Percentiles rank a stretch among this genome's conserved stretches.
Evolutionary conservation across 305 asterid species (phyloP).

Genomic region (Fraxinus floribunda): DNA sequence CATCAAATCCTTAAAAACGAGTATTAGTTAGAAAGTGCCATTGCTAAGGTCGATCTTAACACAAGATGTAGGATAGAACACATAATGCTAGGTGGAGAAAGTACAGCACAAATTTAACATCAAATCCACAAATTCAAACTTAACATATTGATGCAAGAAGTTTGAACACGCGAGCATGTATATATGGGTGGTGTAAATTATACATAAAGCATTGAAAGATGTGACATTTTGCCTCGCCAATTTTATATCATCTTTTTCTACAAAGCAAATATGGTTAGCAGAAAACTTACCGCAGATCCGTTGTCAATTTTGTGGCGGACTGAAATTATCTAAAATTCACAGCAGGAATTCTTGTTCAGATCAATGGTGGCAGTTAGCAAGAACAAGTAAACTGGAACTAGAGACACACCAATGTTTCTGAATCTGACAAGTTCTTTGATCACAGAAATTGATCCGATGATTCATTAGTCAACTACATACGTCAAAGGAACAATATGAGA

Average conservation of each 20-base stretch:
- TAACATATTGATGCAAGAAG: neutral
- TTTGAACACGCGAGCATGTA: neutral
- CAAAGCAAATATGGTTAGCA: neutral
- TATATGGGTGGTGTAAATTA: neutral
- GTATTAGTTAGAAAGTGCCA: neutral
- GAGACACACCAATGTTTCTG: conserved; percentile 37
- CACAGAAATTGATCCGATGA: conserved; percentile 21
- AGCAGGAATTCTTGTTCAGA: neutral
- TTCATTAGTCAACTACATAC: conserved; percentile 25
- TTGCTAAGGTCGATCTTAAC: neutral
- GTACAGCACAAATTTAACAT: neutral
- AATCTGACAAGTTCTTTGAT: conserved; percentile 30
- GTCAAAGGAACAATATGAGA: neutral
- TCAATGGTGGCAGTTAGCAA: neutral
- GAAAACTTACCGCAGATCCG: conserved; percentile 56
- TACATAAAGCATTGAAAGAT: neutral
- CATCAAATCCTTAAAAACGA: neutral
- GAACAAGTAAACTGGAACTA: conserved; percentile 10
- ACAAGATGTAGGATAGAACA: neutral
- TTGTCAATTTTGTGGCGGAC: conserved; percentile 29
- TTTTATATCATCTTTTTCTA: neutral
- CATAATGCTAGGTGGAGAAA: neutral
- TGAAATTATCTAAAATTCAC: conserved; percentile 39
- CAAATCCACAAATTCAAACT: neutral
- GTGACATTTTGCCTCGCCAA: neutral